These are phyloP conservation scores for Warburgia ugandensis DNA, from an alignment of 164 flowering plant species.

Conservation along the genomic window DNA sequence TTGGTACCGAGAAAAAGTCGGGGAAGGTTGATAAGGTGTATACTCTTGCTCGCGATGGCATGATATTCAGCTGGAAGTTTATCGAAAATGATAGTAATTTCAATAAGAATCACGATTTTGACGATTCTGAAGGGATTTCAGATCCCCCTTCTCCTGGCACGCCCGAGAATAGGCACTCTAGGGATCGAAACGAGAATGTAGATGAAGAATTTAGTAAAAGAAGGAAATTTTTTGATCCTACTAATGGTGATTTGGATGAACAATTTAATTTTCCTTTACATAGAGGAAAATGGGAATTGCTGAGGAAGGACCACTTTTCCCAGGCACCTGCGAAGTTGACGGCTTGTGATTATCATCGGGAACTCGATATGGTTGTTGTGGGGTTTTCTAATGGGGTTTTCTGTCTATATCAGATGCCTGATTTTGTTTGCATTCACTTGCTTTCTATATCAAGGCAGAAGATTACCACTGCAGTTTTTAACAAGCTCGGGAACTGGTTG, in stretches of 20 bases:
- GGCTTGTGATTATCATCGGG: constrained; percentile 81
- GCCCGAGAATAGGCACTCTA: constrained; percentile 35
- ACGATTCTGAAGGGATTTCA: constrained; percentile 20
- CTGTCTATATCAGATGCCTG: constrained; percentile 96
- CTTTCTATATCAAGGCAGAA: constrained; percentile 90
- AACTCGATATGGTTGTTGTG: constrained; percentile 77
- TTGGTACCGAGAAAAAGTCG: constrained; percentile 52
- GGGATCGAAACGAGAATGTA: constrained; percentile 10
- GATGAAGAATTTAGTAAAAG: constrained; percentile 26
- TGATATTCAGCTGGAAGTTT: constrained; percentile 65
- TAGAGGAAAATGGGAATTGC: constrained; percentile 61
- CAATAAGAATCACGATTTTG: constrained; percentile 2
- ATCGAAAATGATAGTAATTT: constrained; percentile 16
- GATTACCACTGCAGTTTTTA: constrained; percentile 86
- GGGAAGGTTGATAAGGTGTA: constrained; percentile 40
- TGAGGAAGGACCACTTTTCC: constrained; percentile 60
- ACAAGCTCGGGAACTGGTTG: constrained; percentile 89
- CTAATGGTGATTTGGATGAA: constrained; percentile 26
- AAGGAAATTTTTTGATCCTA: constrained; percentile 37
- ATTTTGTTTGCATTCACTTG: constrained; percentile 78
- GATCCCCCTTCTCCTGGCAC: constrained; percentile 79
- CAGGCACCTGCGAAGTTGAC: constrained; percentile 67
- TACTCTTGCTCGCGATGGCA: constrained; percentile 65
- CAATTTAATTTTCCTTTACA: constrained; percentile 30
- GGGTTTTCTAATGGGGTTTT: constrained; percentile 95